Evolutionary conservation across 176 grass and related monocot species (phyloP), one percentile per base, ranked within the genome.

Genomic region (Carex scoparia): DNA sequence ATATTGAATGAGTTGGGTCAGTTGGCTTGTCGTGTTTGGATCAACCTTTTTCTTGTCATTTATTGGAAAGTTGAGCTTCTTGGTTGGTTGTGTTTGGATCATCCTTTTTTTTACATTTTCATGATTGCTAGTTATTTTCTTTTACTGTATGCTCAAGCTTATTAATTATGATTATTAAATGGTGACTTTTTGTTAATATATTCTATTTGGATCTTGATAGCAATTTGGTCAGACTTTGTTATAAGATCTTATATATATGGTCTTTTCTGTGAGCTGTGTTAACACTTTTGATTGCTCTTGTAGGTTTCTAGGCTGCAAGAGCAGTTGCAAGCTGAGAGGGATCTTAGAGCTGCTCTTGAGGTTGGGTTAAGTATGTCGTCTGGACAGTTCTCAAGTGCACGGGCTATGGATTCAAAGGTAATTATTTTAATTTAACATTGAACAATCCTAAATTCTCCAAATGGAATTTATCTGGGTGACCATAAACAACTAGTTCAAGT

Each of bases 291-390:
- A 84, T 72, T 89, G 79, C 62, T 67, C 48, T 37, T 69, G 12
- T 69, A 99, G 97, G 97, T 99, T 61, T 99, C 97, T 82, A 94
- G 93, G 82, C 85, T 99, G 81, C 97, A 99, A 94, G 97, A 99
- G 79, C 93, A 99, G 61, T 91, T 99, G 70, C 97, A 96, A 78
- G 88, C 97, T 91, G 97, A 99, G 84, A 91, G 93, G 81, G 91
- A 99, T 78, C 97, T 96, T 69, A 94, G 97, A 92, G 84, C 97
- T 96, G 97, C 93, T 69, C 81, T 99, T 77, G 97, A 99, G 84
- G 97, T 99, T 91, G 93, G 97, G 56, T 86, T 99, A 83, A 99
- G 90, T 81, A 96, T 96, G 91, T 92, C 97, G 82, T 96, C 91
- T 88, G 89, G 88, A 85, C 93, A 99, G 57, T 86, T 96, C 83